Evolutionary conservation across 2,329 filamentous ascomycete genomes (phyloP).

Genomic region (Mollisiaceae sp.): DNA sequence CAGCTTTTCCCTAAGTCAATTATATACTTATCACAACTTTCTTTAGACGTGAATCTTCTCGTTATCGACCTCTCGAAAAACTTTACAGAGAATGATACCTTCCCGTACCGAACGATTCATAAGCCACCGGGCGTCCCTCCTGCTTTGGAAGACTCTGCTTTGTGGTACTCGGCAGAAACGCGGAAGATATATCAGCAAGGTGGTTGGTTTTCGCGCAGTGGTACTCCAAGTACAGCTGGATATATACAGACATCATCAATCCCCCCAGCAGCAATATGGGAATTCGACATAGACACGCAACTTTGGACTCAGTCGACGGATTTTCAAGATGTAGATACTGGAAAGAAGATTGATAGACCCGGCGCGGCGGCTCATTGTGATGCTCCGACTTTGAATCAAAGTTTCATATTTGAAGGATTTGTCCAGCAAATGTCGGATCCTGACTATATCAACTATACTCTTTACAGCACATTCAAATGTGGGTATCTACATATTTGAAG

Average conservation of each 20-base stretch:
- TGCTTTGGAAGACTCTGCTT: slow-evolving; percentile 13
- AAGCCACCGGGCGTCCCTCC: slow-evolving; percentile 19
- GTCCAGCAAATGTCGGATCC: slow-evolving; percentile 14
- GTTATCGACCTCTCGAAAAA: slow-evolving; percentile 22
- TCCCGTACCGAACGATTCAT: slow-evolving; percentile 11
- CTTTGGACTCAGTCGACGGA: slow-evolving; percentile 7
- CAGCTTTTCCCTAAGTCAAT: not conserved
- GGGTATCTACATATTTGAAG: not conserved
- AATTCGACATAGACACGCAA: slow-evolving; percentile 17
- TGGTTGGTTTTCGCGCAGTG: slow-evolving; percentile 22
- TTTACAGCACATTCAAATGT: slow-evolving; percentile 17
- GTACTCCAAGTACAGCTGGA: slow-evolving; percentile 4
- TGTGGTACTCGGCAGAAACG: slow-evolving; percentile 18
- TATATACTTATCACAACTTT: not conserved
- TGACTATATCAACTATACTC: slow-evolving; percentile 14
- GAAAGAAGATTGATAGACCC: slow-evolving; percentile 17
- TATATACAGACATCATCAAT: slow-evolving; percentile 6
- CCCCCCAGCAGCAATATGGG: slow-evolving; percentile 15
- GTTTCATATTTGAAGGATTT: slow-evolving; percentile 19
- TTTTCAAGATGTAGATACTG: slow-evolving; percentile 8
- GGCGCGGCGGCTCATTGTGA: slow-evolving; percentile 22
- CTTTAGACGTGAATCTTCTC: slow-evolving; percentile 15
- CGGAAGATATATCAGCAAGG: slow-evolving; percentile 23
- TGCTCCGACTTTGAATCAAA: slow-evolving; percentile 16
- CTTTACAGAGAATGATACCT: slow-evolving; percentile 23